Evolutionary conservation across 306 rosid species (phyloP).

Genomic region (Neltuma alba): DNA sequence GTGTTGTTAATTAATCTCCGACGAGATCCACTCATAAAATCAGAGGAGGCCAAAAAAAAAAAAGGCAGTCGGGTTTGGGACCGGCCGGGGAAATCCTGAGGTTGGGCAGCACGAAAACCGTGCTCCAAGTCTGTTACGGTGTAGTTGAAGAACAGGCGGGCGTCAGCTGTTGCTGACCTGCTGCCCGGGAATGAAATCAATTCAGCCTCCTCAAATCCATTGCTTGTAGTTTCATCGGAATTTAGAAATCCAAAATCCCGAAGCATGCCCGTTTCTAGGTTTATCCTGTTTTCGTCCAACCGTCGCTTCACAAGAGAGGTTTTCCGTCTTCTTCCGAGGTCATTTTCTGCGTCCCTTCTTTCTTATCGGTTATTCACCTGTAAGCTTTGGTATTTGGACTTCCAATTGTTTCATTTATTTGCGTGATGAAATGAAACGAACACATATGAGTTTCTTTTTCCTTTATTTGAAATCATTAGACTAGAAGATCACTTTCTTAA

Average conservation of each 20-base stretch:
- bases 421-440: background rate
- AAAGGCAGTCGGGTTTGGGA: background rate
- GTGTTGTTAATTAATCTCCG: background rate
- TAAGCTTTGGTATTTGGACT: background rate
- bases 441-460: background rate
- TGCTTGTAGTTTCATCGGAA: background rate
- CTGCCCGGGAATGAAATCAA: background rate
- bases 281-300: conserved; percentile 48
- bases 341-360: conserved; percentile 23
- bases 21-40: background rate
- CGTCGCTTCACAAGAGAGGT: conserved; percentile 42
- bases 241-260: background rate
- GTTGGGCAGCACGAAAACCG: conserved; percentile 30
- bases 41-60: no score
- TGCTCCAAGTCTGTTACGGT: background rate
- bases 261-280: conserved; percentile 60
- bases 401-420: conserved; percentile 11
- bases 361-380: background rate
- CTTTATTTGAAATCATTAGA: background rate
- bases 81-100: background rate
- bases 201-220: background rate
- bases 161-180: conserved; percentile 26
- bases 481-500: background rate
- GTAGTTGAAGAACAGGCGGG: background rate
- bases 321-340: conserved; percentile 65